Percentiles rank a stretch among this genome's conserved stretches.
phyloP scores from a whole-genome alignment of 192 early-diverging fungal species.

The Paraglomus occultum region DNA sequence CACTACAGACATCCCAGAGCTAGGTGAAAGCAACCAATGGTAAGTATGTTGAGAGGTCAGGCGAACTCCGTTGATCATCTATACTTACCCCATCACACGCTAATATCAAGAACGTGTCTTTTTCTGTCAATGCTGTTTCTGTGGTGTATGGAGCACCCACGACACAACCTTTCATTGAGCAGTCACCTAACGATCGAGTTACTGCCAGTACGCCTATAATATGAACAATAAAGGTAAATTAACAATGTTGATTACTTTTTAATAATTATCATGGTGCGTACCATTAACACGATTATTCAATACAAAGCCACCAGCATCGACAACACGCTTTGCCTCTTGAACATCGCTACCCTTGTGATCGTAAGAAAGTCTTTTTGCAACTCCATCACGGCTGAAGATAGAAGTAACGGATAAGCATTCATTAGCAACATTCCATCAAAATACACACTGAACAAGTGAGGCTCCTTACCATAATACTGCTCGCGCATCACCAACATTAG shows the following conservation, averaged over 20 bases:
- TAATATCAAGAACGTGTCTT: constrained; percentile 84
- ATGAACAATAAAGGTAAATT: constrained; percentile 1
- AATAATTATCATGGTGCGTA: constrained; percentile 30
- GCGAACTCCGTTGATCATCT: constrained; percentile 12
- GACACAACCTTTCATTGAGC: constrained; percentile 95
- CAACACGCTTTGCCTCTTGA: constrained; percentile 84
- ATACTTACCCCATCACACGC: constrained; percentile 93
- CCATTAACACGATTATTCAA: constrained; percentile 98
- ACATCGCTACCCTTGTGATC: constrained; percentile 98
- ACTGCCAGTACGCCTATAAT: constrained; percentile 85
- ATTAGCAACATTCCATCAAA: too few relatives aligned
- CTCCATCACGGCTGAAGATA: constrained; percentile 63
- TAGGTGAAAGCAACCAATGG: constrained; percentile 29
- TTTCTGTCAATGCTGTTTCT: constrained; percentile 72
- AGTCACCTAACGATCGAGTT: constrained; percentile 92
- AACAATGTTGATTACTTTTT: neutral
- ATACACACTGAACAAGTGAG: too few relatives aligned
- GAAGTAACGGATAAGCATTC: neutral
- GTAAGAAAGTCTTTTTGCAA: constrained; percentile 86
- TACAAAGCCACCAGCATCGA: constrained; percentile 93
- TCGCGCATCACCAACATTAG: constrained; percentile 96
- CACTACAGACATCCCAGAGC: constrained; percentile 98
- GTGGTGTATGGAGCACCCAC: constrained; percentile 96
- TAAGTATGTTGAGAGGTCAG: neutral
- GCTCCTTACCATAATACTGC: constrained; percentile 77